phyloP scores from a whole-genome alignment of 192 early-diverging fungal genomes.

The Lobosporangium transversale region DNA sequence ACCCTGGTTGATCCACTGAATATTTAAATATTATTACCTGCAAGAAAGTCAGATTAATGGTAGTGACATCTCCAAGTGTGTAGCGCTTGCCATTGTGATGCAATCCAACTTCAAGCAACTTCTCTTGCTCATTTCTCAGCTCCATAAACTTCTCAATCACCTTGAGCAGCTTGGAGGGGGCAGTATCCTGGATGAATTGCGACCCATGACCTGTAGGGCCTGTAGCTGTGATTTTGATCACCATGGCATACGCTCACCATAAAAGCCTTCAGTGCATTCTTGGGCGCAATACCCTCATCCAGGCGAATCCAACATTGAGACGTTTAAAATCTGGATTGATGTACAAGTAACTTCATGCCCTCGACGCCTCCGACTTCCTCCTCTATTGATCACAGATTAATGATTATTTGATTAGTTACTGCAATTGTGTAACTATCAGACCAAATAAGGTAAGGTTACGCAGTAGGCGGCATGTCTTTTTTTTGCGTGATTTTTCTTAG shows the following conservation, averaged over 20 bases:
- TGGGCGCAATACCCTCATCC: conserved; percentile 86
- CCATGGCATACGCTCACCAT: conserved; percentile 87
- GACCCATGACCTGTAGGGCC: conserved; percentile 86
- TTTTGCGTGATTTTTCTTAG: no score
- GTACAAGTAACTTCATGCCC: conserved; percentile 78
- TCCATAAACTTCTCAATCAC: conserved; percentile 76
- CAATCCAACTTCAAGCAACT: conserved; percentile 60
- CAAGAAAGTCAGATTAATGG: conserved; percentile 82
- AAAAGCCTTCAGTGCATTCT: conserved; percentile 78
- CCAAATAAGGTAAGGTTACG: no score
- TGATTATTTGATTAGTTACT: no score
- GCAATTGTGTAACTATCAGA: no score
- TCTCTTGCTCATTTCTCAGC: conserved; percentile 73
- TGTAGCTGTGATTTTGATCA: conserved; percentile 76
- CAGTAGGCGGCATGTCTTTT: no score
- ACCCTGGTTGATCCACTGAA: no score
- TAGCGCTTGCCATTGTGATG: conserved; percentile 62
- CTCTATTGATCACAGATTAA: no score
- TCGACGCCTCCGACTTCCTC: conserved; percentile 88
- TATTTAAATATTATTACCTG: conserved; percentile 49
- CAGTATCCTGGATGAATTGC: conserved; percentile 82
- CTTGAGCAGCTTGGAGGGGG: conserved; percentile 71
- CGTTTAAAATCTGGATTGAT: conserved; percentile 71
- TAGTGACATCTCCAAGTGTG: conserved; percentile 83
- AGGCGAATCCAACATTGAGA: conserved; percentile 86